Percentiles rank a stretch among this genome's conserved stretches.
Conservation (phyloP, 306 rosid genomes). For the Vigna hirtella region DNA sequence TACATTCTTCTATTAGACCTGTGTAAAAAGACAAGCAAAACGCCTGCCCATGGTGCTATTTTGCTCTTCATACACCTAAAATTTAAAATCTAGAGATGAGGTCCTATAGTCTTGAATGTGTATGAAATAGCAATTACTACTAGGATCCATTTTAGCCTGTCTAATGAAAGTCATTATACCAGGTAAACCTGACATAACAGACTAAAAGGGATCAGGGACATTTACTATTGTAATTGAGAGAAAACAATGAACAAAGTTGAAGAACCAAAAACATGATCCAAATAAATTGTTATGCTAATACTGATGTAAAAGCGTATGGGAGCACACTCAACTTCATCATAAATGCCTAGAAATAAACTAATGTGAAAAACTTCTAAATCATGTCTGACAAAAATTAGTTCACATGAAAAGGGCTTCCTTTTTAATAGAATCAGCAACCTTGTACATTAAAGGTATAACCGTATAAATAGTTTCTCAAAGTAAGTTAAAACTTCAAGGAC, state of each 20-base stretch:
- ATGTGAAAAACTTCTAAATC: constrained; percentile 35
- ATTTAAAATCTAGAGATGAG: neutral
- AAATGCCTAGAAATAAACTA: constrained; percentile 21
- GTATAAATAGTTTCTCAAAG: neutral
- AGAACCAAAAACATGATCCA: neutral
- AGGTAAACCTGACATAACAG: constrained; percentile 1
- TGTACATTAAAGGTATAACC: constrained; percentile 25
- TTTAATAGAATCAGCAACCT: constrained; percentile 32
- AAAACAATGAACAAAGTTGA: neutral
- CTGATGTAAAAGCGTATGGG: constrained; percentile 12
- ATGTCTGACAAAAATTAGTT: constrained; percentile 17
- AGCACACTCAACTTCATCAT: constrained; percentile 17
- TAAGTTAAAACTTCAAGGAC: constrained; percentile 32
- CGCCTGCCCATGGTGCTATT: neutral
- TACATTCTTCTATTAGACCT: constrained; percentile 21
- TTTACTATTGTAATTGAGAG: constrained; percentile 20
- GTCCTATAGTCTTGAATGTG: constrained; percentile 20
- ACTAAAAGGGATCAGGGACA: constrained; percentile 4
- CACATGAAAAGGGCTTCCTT: neutral
- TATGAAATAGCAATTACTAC: constrained; percentile 10
- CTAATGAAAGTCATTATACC: neutral
- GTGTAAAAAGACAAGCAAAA: constrained; percentile 24
- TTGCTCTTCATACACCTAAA: constrained; percentile 9
- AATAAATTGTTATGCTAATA: constrained; percentile 19
- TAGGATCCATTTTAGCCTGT: constrained; percentile 22